Conservation (phyloP, 305 asterid genomes). For the Lippia alba region DNA sequence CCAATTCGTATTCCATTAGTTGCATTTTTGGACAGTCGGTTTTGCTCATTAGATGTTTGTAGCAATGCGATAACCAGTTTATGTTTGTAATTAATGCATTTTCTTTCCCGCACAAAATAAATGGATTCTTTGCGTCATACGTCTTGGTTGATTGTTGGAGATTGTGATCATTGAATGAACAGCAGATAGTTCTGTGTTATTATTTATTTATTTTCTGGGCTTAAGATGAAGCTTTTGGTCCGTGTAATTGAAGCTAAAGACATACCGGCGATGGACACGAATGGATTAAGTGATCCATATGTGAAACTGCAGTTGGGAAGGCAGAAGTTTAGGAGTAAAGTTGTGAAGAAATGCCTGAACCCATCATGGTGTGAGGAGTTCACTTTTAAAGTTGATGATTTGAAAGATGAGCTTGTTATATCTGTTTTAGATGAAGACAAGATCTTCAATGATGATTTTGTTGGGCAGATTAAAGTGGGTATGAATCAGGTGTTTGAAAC, state of each 20-base stretch:
- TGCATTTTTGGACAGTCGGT: not conserved
- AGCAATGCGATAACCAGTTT: not conserved
- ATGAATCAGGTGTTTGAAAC: slow-evolving; percentile 75
- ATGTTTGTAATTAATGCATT: not conserved
- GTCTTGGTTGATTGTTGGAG: slow-evolving; percentile 24
- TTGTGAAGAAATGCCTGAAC: slow-evolving; percentile 79
- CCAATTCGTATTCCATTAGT: not conserved
- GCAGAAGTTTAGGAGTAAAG: slow-evolving; percentile 79
- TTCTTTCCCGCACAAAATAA: not conserved
- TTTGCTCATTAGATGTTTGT: not conserved
- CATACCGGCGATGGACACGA: slow-evolving; percentile 82
- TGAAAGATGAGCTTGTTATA: slow-evolving; percentile 78
- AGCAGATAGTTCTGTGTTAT: not conserved
- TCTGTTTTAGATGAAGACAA: slow-evolving; percentile 89
- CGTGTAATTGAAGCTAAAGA: slow-evolving; percentile 85
- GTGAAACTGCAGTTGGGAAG: slow-evolving; percentile 85
- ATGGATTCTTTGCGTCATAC: not conserved
- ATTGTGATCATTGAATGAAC: slow-evolving; percentile 25
- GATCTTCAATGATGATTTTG: slow-evolving; percentile 87
- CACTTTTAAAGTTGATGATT: slow-evolving; percentile 77
- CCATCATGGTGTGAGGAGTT: slow-evolving; percentile 98
- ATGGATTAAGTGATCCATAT: slow-evolving; percentile 94
- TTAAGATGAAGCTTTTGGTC: slow-evolving; percentile 80
- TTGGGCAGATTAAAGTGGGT: slow-evolving; percentile 83
- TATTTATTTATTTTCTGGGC: not conserved